Conservation (phyloP, 1,284 basidiomycete species). For the Boletus mariae region DNA sequence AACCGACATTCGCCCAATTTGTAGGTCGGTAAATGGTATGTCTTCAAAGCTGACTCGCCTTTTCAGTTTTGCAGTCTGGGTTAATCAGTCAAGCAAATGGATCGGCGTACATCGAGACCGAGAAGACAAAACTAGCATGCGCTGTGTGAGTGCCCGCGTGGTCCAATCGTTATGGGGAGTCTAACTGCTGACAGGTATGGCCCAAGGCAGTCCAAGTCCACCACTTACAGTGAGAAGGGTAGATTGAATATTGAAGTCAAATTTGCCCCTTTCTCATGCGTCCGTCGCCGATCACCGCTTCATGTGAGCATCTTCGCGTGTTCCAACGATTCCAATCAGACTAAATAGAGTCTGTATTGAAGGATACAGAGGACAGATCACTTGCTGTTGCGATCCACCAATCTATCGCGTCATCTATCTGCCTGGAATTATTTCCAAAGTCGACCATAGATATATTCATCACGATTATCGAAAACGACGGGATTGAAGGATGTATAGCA, state of each 20-base stretch:
- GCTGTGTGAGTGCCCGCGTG: slow-evolving; percentile 65
- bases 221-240: slow-evolving; percentile 81
- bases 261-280: slow-evolving; percentile 90
- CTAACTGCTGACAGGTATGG: slow-evolving; percentile 68
- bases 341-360: slow-evolving; percentile 13
- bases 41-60: slow-evolving; percentile 10
- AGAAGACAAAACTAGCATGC: slow-evolving; percentile 87
- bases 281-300: slow-evolving; percentile 74
- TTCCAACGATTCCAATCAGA: background rate
- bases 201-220: slow-evolving; percentile 82
- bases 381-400: slow-evolving; percentile 83
- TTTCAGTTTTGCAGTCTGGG: slow-evolving; percentile 76
- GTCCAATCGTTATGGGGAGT: background rate
- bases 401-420: slow-evolving; percentile 80
- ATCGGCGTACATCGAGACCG: slow-evolving; percentile 92
- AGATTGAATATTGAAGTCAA: slow-evolving; percentile 94
- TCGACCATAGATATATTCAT: slow-evolving; percentile 91
- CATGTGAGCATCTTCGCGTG: slow-evolving; percentile 54
- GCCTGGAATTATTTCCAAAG: slow-evolving; percentile 90
- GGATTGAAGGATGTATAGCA: slow-evolving; percentile 79
- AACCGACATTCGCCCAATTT: slow-evolving; percentile 77
- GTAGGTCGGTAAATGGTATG: slow-evolving; percentile 45
- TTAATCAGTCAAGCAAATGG: slow-evolving; percentile 92
- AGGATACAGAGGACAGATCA: slow-evolving; percentile 93
- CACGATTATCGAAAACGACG: slow-evolving; percentile 88